Evolutionary conservation across 495 filamentous ascomycete species (phyloP).

Genomic region (Hapsidospora chrysogenum): DNA sequence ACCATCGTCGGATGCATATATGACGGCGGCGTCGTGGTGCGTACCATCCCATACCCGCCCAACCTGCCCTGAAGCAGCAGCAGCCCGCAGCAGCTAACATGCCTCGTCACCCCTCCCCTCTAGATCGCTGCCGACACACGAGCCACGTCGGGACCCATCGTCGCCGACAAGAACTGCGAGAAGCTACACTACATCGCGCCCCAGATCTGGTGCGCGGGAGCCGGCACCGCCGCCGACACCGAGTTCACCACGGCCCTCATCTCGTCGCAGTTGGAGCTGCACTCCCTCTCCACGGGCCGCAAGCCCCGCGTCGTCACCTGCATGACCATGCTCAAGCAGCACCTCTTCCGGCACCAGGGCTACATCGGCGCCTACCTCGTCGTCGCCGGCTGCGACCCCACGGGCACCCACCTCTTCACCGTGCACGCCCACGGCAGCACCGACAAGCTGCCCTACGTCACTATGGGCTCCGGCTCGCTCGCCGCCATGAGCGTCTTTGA

Average conservation of each 20-base stretch:
- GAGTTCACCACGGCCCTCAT: conserved; percentile 98
- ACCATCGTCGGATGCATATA: conserved; percentile 98
- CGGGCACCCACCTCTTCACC: conserved; percentile 89
- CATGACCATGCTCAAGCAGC: conserved; percentile 99
- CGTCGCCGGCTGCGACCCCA: conserved; percentile 93
- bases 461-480: conserved; percentile 91
- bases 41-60: conserved; percentile 11
- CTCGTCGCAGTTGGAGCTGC: conserved; percentile 94
- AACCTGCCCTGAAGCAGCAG: too few relatives aligned
- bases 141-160: conserved; percentile 93
- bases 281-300: conserved; percentile 85
- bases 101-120: not conserved
- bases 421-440: conserved; percentile 98
- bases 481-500: conserved; percentile 98
- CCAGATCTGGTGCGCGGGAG: conserved; percentile 99
- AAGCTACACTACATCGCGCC: conserved; percentile 98
- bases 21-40: conserved; percentile 86
- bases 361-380: conserved; percentile 98
- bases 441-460: conserved; percentile 98
- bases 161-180: conserved; percentile 99
- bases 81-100: not conserved
- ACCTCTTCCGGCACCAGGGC: conserved; percentile 95
- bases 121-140: conserved; percentile 94
- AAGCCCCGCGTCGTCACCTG: conserved; percentile 94
- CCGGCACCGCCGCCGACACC: conserved; percentile 94